Evolutionary conservation across 164 flowering plant genomes (phyloP).

Genomic region (Hamamelis virginiana): DNA sequence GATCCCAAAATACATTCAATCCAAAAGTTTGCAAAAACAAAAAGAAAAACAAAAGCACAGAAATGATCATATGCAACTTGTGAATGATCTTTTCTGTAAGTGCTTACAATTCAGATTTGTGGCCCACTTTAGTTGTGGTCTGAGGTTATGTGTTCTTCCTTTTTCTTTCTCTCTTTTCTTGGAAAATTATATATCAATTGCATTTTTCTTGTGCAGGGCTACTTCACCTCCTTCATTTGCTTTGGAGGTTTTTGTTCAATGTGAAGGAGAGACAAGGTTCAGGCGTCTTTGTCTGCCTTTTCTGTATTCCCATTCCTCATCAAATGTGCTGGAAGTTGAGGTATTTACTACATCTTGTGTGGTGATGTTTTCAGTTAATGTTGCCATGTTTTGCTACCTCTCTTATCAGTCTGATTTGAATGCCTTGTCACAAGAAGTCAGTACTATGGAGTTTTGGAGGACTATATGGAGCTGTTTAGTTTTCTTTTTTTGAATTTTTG

Average conservation of each 20-base stretch:
- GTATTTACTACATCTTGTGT: slow-evolving; percentile 31
- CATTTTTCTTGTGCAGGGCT: slow-evolving; percentile 44
- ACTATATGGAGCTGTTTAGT: neutral
- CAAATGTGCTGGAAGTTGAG: slow-evolving; percentile 95
- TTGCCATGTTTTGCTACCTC: neutral
- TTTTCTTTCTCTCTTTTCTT: neutral
- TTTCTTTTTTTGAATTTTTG: neutral
- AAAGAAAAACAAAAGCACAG: neutral
- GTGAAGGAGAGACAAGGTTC: slow-evolving; percentile 92
- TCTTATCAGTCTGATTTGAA: neutral
- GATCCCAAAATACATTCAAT: too few relatives aligned
- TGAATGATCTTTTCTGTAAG: neutral
- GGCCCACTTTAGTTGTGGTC: neutral
- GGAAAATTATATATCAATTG: slow-evolving; percentile 3
- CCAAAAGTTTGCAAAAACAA: neutral
- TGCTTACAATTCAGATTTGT: neutral
- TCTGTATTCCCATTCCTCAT: slow-evolving; percentile 90
- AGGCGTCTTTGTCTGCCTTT: slow-evolving; percentile 94
- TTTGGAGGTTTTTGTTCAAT: slow-evolving; percentile 92
- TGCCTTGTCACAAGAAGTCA: neutral
- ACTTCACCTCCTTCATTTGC: slow-evolving; percentile 99
- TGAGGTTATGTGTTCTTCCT: neutral
- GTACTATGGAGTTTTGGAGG: neutral
- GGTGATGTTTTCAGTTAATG: neutral
- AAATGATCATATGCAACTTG: too few relatives aligned